Conservation (phyloP, 345 rosid species). For the Dimocarpus longan region DNA sequence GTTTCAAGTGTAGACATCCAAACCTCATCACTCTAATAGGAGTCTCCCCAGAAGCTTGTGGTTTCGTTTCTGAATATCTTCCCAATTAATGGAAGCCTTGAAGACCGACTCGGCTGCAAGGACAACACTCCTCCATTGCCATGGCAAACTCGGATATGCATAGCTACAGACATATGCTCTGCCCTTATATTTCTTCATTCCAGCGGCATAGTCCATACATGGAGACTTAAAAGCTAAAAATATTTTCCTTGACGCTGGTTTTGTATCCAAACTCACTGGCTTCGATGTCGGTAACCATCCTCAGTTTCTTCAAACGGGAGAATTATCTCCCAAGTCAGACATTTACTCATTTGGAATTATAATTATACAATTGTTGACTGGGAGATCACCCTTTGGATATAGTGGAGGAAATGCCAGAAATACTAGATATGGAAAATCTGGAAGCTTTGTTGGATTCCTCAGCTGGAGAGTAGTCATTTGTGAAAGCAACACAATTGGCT, state of each 20-base stretch:
- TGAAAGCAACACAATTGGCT: conserved; percentile 31
- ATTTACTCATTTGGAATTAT: conserved; percentile 36
- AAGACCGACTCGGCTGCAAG: conserved; percentile 33
- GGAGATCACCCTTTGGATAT: conserved; percentile 14
- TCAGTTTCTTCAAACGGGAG: conserved; percentile 14
- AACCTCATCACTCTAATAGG: conserved; percentile 38
- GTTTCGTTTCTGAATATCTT: conserved; percentile 33
- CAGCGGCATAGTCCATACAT: conserved; percentile 26
- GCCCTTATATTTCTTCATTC: conserved; percentile 33
- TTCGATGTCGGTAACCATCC: conserved; percentile 27
- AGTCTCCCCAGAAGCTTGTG: conserved; percentile 31
- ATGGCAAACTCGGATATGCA: conserved; percentile 35
- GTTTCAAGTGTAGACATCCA: conserved; percentile 38
- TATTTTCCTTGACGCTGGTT: conserved; percentile 36
- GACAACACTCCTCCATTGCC: conserved; percentile 31
- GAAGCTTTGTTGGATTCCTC: conserved; percentile 25
- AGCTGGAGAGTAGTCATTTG: conserved; percentile 36
- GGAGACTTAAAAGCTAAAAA: conserved; percentile 31
- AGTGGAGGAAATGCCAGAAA: background rate
- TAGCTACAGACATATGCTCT: conserved; percentile 33
- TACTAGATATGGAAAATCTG: conserved; percentile 8
- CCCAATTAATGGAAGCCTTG: conserved; percentile 37
- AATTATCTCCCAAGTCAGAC: conserved; percentile 27
- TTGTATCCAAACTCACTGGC: conserved; percentile 29
- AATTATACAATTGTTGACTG: conserved; percentile 30